These are phyloP conservation scores for Salvia sclarea DNA, from an alignment of 305 asterid species.

Conservation along the genomic window DNA sequence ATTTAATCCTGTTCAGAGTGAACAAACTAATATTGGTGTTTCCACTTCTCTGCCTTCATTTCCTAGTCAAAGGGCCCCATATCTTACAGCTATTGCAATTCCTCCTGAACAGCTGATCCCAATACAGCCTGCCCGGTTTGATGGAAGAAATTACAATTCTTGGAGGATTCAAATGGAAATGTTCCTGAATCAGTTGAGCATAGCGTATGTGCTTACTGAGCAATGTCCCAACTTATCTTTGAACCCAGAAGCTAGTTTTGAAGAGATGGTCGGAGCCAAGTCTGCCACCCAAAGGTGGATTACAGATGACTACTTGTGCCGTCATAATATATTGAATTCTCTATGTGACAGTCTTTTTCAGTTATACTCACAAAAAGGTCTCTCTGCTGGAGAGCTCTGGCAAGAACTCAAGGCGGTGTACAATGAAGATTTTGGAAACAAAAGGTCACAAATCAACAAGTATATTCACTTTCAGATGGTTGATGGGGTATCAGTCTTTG, in stretches of 20 bases:
- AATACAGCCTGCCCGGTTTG: slow-evolving; percentile 55
- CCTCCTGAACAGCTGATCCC: slow-evolving; percentile 41
- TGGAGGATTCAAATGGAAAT: slow-evolving; percentile 71
- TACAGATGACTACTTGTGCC: slow-evolving; percentile 63
- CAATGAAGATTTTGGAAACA: slow-evolving; percentile 70
- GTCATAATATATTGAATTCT: slow-evolving; percentile 59
- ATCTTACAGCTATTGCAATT: slow-evolving; percentile 9
- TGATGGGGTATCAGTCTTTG: slow-evolving; percentile 59
- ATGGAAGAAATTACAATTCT: slow-evolving; percentile 59
- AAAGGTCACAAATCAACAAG: slow-evolving; percentile 56
- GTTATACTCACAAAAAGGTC: slow-evolving; percentile 47
- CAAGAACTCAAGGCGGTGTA: slow-evolving; percentile 54
- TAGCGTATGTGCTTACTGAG: slow-evolving; percentile 60
- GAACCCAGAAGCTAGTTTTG: slow-evolving; percentile 34
- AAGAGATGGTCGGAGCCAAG: slow-evolving; percentile 43
- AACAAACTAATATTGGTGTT: slow-evolving; percentile 19
- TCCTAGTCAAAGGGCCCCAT: slow-evolving; percentile 34
- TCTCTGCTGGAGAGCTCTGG: slow-evolving; percentile 69
- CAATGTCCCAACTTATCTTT: slow-evolving; percentile 47
- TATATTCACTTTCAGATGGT: slow-evolving; percentile 67
- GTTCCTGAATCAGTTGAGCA: slow-evolving; percentile 53
- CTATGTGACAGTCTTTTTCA: slow-evolving; percentile 57
- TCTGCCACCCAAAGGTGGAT: slow-evolving; percentile 48
- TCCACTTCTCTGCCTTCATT: slow-evolving; percentile 25
- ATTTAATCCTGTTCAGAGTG: too few species aligned